phyloP scores from a whole-genome alignment of 2,329 filamentous ascomycete species.

The Cylindrodendrum hubeiense region DNA sequence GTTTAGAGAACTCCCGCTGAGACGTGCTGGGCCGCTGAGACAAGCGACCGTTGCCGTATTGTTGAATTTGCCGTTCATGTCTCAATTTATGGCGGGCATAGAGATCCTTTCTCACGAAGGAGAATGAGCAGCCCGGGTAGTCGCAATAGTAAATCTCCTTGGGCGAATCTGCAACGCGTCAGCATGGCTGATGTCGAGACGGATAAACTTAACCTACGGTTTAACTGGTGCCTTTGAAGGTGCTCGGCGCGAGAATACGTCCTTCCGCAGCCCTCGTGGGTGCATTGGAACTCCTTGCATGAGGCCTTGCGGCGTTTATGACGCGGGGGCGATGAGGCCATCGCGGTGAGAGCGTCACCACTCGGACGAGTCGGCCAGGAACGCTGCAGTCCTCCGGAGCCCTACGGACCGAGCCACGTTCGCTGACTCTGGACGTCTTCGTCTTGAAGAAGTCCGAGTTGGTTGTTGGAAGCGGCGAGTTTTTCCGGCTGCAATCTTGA shows the following conservation, averaged over 20 bases:
- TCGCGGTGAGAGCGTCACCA: slow-evolving; percentile 24
- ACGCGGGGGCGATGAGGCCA: slow-evolving; percentile 45
- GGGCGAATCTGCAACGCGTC: slow-evolving; percentile 41
- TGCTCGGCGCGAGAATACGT: slow-evolving; percentile 46
- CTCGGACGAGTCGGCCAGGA: neutral
- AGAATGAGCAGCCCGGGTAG: slow-evolving; percentile 45
- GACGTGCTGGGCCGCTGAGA: slow-evolving; percentile 38
- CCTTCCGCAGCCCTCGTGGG: slow-evolving; percentile 45
- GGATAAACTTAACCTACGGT: slow-evolving; percentile 31
- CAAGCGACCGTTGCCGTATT: slow-evolving; percentile 43
- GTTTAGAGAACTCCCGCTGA: slow-evolving; percentile 41
- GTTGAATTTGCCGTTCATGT: slow-evolving; percentile 43
- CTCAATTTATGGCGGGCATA: slow-evolving; percentile 45
- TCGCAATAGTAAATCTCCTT: slow-evolving; percentile 48
- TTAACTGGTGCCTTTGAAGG: slow-evolving; percentile 44
- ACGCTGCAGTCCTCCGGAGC: slow-evolving; percentile 2
- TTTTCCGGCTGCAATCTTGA: slow-evolving; percentile 15
- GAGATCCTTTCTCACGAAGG: slow-evolving; percentile 45
- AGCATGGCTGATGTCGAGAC: slow-evolving; percentile 16
- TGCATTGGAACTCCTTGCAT: slow-evolving; percentile 47
- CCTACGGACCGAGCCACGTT: neutral
- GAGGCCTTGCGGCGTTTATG: slow-evolving; percentile 48
- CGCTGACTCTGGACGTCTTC: slow-evolving; percentile 3
- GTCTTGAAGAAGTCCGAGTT: neutral
- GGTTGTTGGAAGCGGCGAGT: slow-evolving; percentile 6